Evolutionary conservation across 2,329 filamentous ascomycete genomes (phyloP), one percentile per base, ranked within the genome.

Genomic region (Fusarium robinianum): DNA sequence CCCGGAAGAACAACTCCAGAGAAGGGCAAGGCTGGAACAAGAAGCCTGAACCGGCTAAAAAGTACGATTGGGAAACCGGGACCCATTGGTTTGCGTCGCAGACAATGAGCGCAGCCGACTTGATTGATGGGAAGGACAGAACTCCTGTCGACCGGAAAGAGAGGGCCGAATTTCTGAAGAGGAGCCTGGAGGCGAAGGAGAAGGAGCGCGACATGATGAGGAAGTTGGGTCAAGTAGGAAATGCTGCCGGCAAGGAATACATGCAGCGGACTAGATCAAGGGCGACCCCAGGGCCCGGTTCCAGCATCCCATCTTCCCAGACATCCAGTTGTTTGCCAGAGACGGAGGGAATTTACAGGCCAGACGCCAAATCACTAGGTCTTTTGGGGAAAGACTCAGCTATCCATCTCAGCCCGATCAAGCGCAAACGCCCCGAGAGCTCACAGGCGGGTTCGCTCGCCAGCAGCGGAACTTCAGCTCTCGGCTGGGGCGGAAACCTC

Each of bases 181-280:
- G 83, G 43, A 78, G 78, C 4, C 71, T 90, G 5, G 79, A 81
- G 5, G 79, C 79, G 10, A 79, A 82, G 57, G 86, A 91, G 65
- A 85, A 80, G 61, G 88, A 92, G 65, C 75, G 82, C 14, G 84
- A 88, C 16, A 77, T 94, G 34, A 85, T 84, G 53, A 82, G 80
- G 63, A 81, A 81, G 55, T 73, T 94, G 3, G 81, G 80, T 8
- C 72, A 78, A 36, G 72, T 83, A 46, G 86, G 86, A 8, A 77
- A 72, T 34, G 84, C 84, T 5, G 78, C 85, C 1, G 87, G 87
- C 3, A 79, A 75, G 32, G 85, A 89, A 49, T 91, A 91, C 66
- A 83, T 90, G 77, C 75, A 71, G 39, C 67, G 54, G 17, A 44
- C 65, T n/a, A 63, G 61, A 9, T 51, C 48, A 16, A 37, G 50